Conservation (phyloP, 371 early-diverging fungal species). For the Batkoa obscura region DNA sequence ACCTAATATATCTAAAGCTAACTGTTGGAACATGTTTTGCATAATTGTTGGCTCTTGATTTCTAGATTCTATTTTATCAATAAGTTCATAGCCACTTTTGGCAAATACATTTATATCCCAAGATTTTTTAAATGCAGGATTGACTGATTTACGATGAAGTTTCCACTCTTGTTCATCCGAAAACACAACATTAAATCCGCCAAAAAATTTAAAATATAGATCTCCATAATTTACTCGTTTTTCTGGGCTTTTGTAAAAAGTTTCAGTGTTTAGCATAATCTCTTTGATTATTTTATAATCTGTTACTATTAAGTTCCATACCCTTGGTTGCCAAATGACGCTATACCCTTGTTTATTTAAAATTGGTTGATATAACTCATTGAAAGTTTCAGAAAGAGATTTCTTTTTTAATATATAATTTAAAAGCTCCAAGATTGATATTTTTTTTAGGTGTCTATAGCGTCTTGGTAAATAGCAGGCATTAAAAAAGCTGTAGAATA, state of each 20-base stretch:
- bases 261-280: background rate
- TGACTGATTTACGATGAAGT: background rate
- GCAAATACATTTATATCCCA: constrained; percentile 1
- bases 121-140: background rate
- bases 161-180: background rate
- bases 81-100: background rate
- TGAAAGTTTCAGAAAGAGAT: background rate
- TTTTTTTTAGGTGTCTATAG: background rate
- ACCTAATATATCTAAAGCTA: constrained; percentile 5
- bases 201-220: background rate
- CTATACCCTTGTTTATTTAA: background rate
- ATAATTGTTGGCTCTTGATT: background rate
- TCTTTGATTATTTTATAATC: background rate
- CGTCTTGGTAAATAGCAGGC: no score
- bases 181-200: background rate
- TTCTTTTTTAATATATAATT: background rate
- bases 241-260: background rate
- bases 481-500: no score
- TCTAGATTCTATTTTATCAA: background rate
- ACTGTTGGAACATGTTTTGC: background rate
- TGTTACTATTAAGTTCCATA: background rate
- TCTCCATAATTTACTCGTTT: background rate
- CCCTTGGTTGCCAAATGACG: background rate
- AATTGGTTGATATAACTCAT: background rate
- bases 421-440: background rate